Evolutionary conservation across 1,284 basidiomycete species (phyloP).

Genomic region (Trichosporon faecale): DNA sequence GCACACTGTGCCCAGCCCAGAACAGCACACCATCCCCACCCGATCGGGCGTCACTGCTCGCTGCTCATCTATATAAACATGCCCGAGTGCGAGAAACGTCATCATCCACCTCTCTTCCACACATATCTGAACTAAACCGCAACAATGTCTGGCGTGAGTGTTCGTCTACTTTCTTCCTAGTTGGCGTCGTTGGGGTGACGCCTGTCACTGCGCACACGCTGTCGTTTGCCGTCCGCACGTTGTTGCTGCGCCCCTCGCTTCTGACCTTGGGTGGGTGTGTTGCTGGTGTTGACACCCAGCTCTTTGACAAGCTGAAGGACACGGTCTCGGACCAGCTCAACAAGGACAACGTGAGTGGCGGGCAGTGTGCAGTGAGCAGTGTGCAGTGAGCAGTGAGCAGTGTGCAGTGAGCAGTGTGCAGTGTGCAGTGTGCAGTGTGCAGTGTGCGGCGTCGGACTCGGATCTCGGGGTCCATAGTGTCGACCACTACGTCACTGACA

Average conservation of each 20-base stretch:
- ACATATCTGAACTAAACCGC: slow-evolving; percentile 5
- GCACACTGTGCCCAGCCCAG: background rate
- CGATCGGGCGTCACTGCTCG: background rate
- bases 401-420: background rate
- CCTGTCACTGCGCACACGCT: too few species aligned
- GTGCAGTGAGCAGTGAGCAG: background rate
- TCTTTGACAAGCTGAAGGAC: slow-evolving; percentile 22
- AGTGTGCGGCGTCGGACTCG: background rate
- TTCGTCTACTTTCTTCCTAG: background rate
- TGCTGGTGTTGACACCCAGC: slow-evolving; percentile 6
- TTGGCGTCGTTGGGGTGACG: background rate
- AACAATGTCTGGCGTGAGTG: slow-evolving; percentile 22
- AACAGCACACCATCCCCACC: background rate
- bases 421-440: background rate
- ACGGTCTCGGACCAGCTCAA: slow-evolving; percentile 10
- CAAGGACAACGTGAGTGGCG: background rate
- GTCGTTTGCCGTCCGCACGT: background rate
- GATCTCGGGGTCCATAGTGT: background rate
- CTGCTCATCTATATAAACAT: background rate
- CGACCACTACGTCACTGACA: background rate
- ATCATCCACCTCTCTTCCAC: background rate
- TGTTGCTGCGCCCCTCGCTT: background rate
- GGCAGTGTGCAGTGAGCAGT: background rate
- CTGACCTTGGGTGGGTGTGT: too few species aligned
- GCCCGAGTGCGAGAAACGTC: background rate